These are phyloP conservation scores for Rhodofomes roseus DNA, from an alignment of 1,284 basidiomycete genomes.

Conservation along the genomic window DNA sequence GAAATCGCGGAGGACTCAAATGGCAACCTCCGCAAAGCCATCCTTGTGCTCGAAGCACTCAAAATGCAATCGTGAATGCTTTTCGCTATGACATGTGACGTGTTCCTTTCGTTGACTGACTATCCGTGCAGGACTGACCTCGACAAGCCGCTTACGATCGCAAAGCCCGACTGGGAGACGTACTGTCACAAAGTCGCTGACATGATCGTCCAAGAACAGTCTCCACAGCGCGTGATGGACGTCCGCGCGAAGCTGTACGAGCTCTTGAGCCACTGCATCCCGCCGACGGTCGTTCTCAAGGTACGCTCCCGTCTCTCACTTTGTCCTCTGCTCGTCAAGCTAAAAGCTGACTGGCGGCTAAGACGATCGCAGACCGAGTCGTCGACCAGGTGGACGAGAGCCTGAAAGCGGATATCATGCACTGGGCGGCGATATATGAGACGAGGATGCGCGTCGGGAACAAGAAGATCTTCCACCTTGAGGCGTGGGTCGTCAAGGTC, in stretches of 20 bases:
- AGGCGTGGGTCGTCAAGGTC: slow-evolving; percentile 87
- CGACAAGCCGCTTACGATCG: slow-evolving; percentile 67
- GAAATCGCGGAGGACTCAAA: slow-evolving; percentile 80
- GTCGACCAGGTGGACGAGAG: slow-evolving; percentile 86
- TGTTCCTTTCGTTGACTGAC: neutral
- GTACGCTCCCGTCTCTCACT: slow-evolving; percentile 37
- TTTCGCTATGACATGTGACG: neutral
- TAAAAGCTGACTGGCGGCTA: neutral
- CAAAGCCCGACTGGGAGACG: slow-evolving; percentile 99
- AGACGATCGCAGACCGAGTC: slow-evolving; percentile 88
- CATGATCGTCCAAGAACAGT: slow-evolving; percentile 88
- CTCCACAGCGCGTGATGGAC: slow-evolving; percentile 88
- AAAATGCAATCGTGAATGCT: slow-evolving; percentile 85
- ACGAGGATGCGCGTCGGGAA: slow-evolving; percentile 85
- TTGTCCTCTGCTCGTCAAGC: neutral
- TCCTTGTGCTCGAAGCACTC: slow-evolving; percentile 92
- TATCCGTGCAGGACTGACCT: slow-evolving; percentile 56
- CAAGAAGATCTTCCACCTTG: slow-evolving; percentile 95
- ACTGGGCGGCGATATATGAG: slow-evolving; percentile 97
- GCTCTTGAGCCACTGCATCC: slow-evolving; percentile 95
- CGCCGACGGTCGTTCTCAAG: slow-evolving; percentile 89
- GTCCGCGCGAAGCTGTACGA: slow-evolving; percentile 94
- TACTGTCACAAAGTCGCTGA: slow-evolving; percentile 95
- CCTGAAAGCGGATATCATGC: slow-evolving; percentile 87
- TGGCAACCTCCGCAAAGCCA: slow-evolving; percentile 93